These are phyloP conservation scores for Eucalyptus marginata DNA, from an alignment of 345 rosid species.

Conservation along the genomic window DNA sequence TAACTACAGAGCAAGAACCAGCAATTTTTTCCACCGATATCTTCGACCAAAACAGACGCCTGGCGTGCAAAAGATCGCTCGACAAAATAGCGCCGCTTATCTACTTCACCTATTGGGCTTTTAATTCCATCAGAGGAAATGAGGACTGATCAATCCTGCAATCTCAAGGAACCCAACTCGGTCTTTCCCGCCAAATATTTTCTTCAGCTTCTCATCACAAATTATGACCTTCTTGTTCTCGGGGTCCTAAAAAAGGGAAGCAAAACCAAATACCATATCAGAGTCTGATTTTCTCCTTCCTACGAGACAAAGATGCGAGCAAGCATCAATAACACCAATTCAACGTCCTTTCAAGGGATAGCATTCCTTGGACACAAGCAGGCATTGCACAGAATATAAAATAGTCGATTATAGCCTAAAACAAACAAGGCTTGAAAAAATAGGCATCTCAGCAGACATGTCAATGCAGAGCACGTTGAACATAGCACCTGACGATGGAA, in stretches of 20 bases:
- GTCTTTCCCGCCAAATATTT: conserved; percentile 69
- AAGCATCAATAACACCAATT: not conserved
- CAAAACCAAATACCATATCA: not conserved
- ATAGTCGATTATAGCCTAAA: not conserved
- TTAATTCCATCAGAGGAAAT: conserved; percentile 41
- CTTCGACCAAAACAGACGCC: not conserved
- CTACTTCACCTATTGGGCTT: not conserved
- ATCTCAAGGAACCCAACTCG: conserved; percentile 83
- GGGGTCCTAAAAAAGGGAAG: conserved; percentile 43
- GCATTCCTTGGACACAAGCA: not conserved
- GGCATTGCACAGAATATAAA: not conserved
- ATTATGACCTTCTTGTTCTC: conserved; percentile 64
- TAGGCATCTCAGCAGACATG: not conserved
- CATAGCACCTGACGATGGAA: not conserved
- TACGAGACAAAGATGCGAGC: not conserved
- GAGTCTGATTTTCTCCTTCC: not conserved
- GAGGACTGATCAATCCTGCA: conserved; percentile 84
- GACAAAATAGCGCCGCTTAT: not conserved
- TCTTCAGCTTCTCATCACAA: conserved; percentile 98
- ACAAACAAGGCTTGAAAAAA: not conserved
- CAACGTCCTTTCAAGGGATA: not conserved
- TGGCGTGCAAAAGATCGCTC: not conserved
- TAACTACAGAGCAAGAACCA: not conserved
- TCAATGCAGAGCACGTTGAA: not conserved
- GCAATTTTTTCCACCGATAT: not conserved